Base-by-base conservation (phyloP, 1,284 basidiomycete species). In the Tremellales sp. region DNA sequence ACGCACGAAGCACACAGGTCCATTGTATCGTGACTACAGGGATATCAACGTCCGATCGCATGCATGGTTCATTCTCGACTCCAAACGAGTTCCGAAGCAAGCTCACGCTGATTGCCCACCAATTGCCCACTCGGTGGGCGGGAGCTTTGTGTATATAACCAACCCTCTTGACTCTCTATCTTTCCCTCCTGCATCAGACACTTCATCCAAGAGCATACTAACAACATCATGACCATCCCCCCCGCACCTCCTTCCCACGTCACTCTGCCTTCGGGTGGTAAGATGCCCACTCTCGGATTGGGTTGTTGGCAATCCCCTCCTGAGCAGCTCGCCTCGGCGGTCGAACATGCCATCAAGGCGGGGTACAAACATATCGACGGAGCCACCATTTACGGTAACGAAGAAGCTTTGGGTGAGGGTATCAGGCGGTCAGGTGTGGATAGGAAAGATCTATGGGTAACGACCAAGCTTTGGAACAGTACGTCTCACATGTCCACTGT, bases 391-490 rank as follows among this genome's bases (percentile, higher is more conserved):
- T 87, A 88, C 67, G 59, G 77, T 55, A 88, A 88, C 68, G 85
- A 91, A 70, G 79, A 85, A 48, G 86, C 88, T 71, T 77, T 80
- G n/a, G 57, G 52, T 13, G 40, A 50, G 72, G 88, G 87, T 60
- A 82, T 91, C 64, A 82, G 85, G 53, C 81, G 81, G 6, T 82
- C 80, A 4, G 84, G 87, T 48, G 85, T 89, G 43, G 81, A 83
- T 62, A 84, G 89, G 46, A 81, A 86, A 65, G 82, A 89, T 12
- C 81, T 91, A 53, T 90, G 86, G 75, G 82, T 91, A 68, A 91
- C 89, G 3, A 84, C 83, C 48, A 92, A 82, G 54, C 35, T 59
- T 11, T 56, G 57, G 52, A 56, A 56, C 43, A 37, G 48, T 45
- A 26, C 33, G 48, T 44, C 7, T 39, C 29, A 33, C 10, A n/a